Conservation (phyloP, 2,329 filamentous ascomycete species). For the Xylaria sp. region DNA sequence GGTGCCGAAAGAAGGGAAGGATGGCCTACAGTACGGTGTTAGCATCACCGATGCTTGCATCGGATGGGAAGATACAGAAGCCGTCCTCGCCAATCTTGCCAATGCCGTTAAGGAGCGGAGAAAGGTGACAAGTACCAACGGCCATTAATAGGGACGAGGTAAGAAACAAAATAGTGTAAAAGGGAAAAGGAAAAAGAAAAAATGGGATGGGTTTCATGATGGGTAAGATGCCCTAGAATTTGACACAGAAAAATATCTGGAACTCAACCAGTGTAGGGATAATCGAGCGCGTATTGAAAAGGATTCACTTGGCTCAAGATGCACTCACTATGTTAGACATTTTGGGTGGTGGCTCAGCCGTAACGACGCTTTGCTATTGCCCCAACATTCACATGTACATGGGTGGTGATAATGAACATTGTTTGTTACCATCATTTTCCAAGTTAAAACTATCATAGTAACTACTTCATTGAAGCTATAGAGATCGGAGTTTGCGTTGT, state of each 20-base stretch:
- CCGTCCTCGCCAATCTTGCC: conserved; percentile 76
- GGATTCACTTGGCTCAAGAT: no score
- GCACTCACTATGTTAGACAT: no score
- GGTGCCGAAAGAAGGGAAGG: conserved; percentile 82
- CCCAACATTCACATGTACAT: no score
- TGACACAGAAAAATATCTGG: conserved; percentile 10
- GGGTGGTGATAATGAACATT: no score
- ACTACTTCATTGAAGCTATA: no score
- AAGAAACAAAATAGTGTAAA: background rate
- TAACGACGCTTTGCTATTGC: no score
- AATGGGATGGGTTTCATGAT: background rate
- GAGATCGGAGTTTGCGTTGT: no score
- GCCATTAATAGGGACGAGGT: conserved; percentile 17
- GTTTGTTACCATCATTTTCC: no score
- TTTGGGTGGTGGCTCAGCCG: no score
- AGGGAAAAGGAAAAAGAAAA: background rate
- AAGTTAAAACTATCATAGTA: no score
- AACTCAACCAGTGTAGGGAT: background rate
- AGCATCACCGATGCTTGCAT: conserved; percentile 98
- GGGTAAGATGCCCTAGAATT: background rate
- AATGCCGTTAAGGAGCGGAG: conserved; percentile 77
- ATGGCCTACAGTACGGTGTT: conserved; percentile 86
- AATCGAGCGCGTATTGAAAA: no score
- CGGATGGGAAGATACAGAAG: conserved; percentile 86
- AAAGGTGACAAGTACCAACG: conserved; percentile 43